phyloP scores from a whole-genome alignment of 129 eudicot species.

The Tagetes patula region DNA sequence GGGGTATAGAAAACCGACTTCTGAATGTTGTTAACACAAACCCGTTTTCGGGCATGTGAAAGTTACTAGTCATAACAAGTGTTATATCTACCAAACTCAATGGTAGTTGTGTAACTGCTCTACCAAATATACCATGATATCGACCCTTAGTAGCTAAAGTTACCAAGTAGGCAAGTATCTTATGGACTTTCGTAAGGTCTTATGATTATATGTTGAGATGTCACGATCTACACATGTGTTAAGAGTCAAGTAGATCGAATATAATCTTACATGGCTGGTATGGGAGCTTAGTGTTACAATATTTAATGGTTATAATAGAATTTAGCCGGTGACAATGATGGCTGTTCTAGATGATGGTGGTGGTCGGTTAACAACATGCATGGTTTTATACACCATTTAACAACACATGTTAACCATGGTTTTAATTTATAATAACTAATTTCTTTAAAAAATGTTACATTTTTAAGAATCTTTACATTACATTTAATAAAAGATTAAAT shows the following conservation, averaged over 20 bases:
- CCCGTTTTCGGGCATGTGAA: background rate
- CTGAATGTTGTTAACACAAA: background rate
- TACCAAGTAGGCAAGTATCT: background rate
- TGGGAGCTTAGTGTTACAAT: too few species aligned
- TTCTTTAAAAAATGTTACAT: too few species aligned
- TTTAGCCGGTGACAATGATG: too few species aligned
- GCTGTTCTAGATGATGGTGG: too few species aligned
- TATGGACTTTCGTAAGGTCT: background rate
- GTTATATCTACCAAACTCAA: background rate
- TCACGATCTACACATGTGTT: background rate
- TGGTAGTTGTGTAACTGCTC: background rate
- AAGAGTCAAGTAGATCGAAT: background rate
- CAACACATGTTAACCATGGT: too few species aligned
- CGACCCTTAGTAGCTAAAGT: background rate
- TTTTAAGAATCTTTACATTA: too few species aligned
- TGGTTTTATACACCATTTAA: too few species aligned
- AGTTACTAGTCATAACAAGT: background rate
- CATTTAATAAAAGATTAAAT: too few species aligned
- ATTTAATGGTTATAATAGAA: background rate
- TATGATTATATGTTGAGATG: background rate
- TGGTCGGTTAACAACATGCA: too few species aligned
- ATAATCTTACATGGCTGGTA: background rate
- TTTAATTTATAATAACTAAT: too few species aligned
- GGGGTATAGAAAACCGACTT: too few species aligned
- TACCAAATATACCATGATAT: background rate